Conservation (phyloP, 306 rosid genomes). For the Cercis canadensis region DNA sequence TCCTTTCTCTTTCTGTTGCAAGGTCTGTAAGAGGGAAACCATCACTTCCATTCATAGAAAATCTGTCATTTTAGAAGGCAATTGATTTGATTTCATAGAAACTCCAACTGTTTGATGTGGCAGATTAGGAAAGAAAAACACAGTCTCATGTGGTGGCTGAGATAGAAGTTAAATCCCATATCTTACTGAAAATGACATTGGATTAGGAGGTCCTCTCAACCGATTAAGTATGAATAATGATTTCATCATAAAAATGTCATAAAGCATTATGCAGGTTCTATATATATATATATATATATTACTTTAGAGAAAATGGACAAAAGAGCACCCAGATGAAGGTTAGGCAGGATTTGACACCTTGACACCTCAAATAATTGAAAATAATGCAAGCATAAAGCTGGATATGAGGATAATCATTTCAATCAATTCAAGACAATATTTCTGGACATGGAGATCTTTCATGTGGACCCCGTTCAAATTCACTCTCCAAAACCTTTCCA, state of each 20-base stretch:
- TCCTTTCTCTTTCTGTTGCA: too few species aligned
- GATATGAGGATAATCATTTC: slow-evolving; percentile 22
- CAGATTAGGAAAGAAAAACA: neutral
- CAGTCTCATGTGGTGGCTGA: slow-evolving; percentile 16
- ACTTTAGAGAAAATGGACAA: neutral
- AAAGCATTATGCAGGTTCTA: neutral
- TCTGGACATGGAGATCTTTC: slow-evolving; percentile 17
- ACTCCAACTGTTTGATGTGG: too few species aligned
- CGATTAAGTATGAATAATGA: slow-evolving; percentile 4
- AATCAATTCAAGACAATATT: slow-evolving; percentile 38
- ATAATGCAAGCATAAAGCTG: slow-evolving; percentile 36
- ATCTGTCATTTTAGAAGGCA: too few species aligned
- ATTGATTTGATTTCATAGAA: too few species aligned
- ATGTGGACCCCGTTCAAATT: neutral
- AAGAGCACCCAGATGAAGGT: neutral
- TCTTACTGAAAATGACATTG: slow-evolving; percentile 33
- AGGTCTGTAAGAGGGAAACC: too few species aligned
- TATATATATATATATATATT: neutral
- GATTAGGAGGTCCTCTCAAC: slow-evolving; percentile 17
- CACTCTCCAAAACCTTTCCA: neutral
- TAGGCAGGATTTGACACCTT: slow-evolving; percentile 31
- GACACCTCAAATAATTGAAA: slow-evolving; percentile 46
- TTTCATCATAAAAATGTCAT: slow-evolving; percentile 21
- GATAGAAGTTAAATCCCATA: slow-evolving; percentile 7
- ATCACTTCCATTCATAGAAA: too few species aligned